Percentiles rank a stretch among this genome's conserved stretches.
Evolutionary conservation across 768 basidiomycete species (phyloP).

Genomic region (Hortiboletus flavorubellus): DNA sequence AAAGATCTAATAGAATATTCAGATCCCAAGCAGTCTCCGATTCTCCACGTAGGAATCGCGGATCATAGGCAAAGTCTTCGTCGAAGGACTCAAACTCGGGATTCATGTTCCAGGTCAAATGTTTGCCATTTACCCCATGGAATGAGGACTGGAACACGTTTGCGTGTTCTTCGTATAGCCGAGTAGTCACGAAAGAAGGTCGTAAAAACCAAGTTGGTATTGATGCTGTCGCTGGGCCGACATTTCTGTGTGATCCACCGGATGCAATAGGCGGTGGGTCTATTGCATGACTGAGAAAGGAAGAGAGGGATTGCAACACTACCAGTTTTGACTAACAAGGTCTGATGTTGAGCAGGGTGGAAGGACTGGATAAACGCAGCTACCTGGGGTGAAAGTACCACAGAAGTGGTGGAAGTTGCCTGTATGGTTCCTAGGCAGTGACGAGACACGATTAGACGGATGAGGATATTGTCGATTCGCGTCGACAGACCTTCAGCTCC

Average conservation of each 20-base stretch:
- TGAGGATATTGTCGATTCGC: neutral
- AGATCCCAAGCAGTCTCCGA: slow-evolving; percentile 31
- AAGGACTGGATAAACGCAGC: neutral
- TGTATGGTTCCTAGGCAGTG: slow-evolving; percentile 24
- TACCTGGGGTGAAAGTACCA: slow-evolving; percentile 63
- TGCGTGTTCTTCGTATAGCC: slow-evolving; percentile 56
- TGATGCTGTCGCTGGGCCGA: slow-evolving; percentile 11
- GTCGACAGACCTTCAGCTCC: slow-evolving; percentile 47
- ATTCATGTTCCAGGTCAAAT: slow-evolving; percentile 26
- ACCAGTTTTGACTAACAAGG: slow-evolving; percentile 66
- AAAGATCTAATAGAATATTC: slow-evolving; percentile 30
- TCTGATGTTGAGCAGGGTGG: slow-evolving; percentile 2
- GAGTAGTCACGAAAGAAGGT: slow-evolving; percentile 50
- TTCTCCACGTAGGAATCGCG: slow-evolving; percentile 13
- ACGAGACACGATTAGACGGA: neutral
- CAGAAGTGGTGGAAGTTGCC: slow-evolving; percentile 61
- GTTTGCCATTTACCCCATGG: slow-evolving; percentile 13
- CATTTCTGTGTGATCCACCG: slow-evolving; percentile 13
- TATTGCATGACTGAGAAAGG: slow-evolving; percentile 56
- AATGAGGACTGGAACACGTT: slow-evolving; percentile 35
- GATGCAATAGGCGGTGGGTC: slow-evolving; percentile 17
- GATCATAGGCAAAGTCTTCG: slow-evolving; percentile 31
- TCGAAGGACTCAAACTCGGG: slow-evolving; percentile 23
- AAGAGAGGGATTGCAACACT: slow-evolving; percentile 68
- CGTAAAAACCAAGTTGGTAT: slow-evolving; percentile 63